Evolutionary conservation across 2,329 filamentous ascomycete genomes (phyloP).

Genomic region (Colletotrichum horii): DNA sequence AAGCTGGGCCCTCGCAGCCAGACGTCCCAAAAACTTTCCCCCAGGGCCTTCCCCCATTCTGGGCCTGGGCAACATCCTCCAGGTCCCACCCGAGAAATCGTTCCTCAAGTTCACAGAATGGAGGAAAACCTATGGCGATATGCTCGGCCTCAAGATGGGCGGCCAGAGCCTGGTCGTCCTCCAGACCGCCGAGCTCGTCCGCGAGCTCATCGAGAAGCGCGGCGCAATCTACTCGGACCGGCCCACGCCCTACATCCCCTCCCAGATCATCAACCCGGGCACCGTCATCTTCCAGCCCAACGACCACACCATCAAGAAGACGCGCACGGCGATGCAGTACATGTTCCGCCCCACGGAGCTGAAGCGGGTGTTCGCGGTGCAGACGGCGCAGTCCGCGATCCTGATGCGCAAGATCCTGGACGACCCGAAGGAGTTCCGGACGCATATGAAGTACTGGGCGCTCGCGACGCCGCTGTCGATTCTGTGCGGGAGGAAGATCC

Average conservation of each 20-base stretch:
- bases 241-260: slow-evolving; percentile 31
- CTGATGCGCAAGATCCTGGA: slow-evolving; percentile 24
- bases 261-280: slow-evolving; percentile 26
- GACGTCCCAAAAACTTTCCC: slow-evolving; percentile 21
- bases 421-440: slow-evolving; percentile 15
- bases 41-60: slow-evolving; percentile 26
- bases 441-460: slow-evolving; percentile 26
- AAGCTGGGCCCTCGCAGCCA: background rate
- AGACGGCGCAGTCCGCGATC: slow-evolving; percentile 25
- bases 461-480: slow-evolving; percentile 28
- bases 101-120: slow-evolving; percentile 35
- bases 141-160: slow-evolving; percentile 36
- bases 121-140: slow-evolving; percentile 36
- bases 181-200: slow-evolving; percentile 33
- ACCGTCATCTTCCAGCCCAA: slow-evolving; percentile 3
- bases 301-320: slow-evolving; percentile 1
- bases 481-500: slow-evolving; percentile 24
- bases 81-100: slow-evolving; percentile 28
- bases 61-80: slow-evolving; percentile 30
- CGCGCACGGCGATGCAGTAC: slow-evolving; percentile 16
- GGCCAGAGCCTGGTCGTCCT: slow-evolving; percentile 37
- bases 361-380: slow-evolving; percentile 17
- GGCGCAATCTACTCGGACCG: slow-evolving; percentile 42
- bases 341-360: slow-evolving; percentile 27
- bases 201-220: slow-evolving; percentile 42